These are phyloP conservation scores for Coniferiporia weirii DNA, from an alignment of 1,284 basidiomycete species.

Conservation along the genomic window DNA sequence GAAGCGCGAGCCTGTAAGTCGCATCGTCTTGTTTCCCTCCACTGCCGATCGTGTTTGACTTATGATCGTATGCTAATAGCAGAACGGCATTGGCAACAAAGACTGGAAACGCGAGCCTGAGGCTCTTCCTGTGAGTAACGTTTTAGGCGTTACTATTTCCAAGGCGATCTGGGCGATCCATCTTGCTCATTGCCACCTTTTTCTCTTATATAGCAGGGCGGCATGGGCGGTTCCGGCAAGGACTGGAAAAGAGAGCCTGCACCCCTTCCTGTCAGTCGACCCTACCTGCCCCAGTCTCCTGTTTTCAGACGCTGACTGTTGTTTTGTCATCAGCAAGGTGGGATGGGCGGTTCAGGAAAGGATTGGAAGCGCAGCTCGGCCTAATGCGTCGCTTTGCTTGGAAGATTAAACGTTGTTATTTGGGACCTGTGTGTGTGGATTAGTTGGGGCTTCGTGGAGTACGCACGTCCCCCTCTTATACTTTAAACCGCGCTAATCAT, in stretches of 20 bases:
- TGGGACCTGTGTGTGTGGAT: slow-evolving; percentile 5
- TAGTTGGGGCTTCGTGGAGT: slow-evolving; percentile 1
- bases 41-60: neutral
- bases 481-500: neutral
- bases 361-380: slow-evolving; percentile 13
- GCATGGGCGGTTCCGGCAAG: slow-evolving; percentile 10
- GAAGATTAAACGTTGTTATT: neutral
- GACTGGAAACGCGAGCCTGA: neutral
- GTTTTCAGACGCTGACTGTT: neutral
- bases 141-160: neutral
- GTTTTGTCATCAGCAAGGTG: slow-evolving; percentile 3
- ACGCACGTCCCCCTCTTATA: neutral
- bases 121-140: neutral
- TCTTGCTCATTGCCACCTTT: neutral
- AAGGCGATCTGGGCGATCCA: no score
- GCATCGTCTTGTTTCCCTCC: no score
- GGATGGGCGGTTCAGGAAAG: slow-evolving; percentile 9
- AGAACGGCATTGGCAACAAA: neutral
- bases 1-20: slow-evolving; percentile 8
- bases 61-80: neutral
- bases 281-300: neutral
- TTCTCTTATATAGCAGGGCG: slow-evolving; percentile 1
- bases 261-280: neutral
- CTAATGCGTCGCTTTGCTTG: slow-evolving; percentile 1
- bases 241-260: neutral